Conservation (phyloP, 2,329 filamentous ascomycete species). For the Didymella keratinophila region DNA sequence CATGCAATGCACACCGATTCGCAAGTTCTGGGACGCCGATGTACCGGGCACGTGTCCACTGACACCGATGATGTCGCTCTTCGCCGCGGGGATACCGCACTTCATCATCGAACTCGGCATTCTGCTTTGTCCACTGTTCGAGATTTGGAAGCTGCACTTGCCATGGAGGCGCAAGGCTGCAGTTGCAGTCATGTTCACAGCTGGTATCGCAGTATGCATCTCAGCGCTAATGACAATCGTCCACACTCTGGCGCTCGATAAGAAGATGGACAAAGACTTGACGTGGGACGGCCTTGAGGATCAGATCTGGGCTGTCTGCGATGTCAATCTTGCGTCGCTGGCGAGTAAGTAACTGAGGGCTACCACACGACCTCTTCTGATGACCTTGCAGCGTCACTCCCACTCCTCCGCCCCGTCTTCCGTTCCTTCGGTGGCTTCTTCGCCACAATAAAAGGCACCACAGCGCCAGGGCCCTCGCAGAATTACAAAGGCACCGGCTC, state of each 20-base stretch:
- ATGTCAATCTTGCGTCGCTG: constrained; percentile 35
- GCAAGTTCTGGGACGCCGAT: constrained; percentile 30
- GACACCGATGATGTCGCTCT: constrained; percentile 31
- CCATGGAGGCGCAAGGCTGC: constrained; percentile 27
- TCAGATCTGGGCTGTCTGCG: constrained; percentile 38
- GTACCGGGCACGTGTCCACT: constrained; percentile 27
- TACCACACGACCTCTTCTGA: not conserved
- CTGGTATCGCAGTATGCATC: constrained; percentile 30
- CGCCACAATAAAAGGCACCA: constrained; percentile 12
- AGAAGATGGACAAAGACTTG: constrained; percentile 25
- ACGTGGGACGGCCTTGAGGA: constrained; percentile 33
- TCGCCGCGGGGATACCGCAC: constrained; percentile 28
- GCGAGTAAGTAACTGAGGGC: constrained; percentile 20
- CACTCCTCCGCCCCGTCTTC: constrained; percentile 32
- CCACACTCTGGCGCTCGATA: constrained; percentile 26
- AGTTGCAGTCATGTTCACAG: constrained; percentile 31
- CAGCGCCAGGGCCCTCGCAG: not conserved
- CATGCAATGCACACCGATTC: constrained; percentile 31
- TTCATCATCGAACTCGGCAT: constrained; percentile 35
- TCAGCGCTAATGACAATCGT: constrained; percentile 32
- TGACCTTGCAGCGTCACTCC: constrained; percentile 26
- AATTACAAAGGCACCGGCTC: constrained; percentile 18
- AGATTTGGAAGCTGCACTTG: constrained; percentile 30
- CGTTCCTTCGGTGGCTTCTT: constrained; percentile 26
- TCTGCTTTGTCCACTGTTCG: constrained; percentile 30